These are phyloP conservation scores for Kodamaea derodonti DNA, from an alignment of 1,139 yeast species.

Conservation along the genomic window DNA sequence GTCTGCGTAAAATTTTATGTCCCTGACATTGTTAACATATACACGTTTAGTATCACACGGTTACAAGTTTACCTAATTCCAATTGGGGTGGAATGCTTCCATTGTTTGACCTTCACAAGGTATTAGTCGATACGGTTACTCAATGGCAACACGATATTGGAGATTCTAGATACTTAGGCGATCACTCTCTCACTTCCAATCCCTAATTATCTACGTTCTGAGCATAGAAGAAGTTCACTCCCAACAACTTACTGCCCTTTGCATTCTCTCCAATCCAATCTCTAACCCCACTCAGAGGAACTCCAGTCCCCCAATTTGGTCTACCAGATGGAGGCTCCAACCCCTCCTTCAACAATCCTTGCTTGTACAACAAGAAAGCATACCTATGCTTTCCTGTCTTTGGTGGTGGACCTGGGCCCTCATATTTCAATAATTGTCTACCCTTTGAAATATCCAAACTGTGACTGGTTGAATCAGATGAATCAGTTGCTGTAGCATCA, in stretches of 20 bases:
- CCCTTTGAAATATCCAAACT: slow-evolving; percentile 37
- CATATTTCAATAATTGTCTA: slow-evolving; percentile 40
- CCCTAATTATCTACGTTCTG: slow-evolving; percentile 42
- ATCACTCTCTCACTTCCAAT: no score
- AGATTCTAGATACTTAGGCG: no score
- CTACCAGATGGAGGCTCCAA: slow-evolving; percentile 52
- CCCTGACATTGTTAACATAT: no score
- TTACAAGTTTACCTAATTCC: no score
- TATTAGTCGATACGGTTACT: no score
- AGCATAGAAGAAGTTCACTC: slow-evolving; percentile 77
- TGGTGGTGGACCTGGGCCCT: slow-evolving; percentile 84
- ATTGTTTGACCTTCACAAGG: no score
- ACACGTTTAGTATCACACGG: no score
- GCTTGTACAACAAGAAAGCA: slow-evolving; percentile 70
- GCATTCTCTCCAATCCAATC: slow-evolving; percentile 68
- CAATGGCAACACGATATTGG: no score
- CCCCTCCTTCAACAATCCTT: slow-evolving; percentile 31
- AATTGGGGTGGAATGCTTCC: no score
- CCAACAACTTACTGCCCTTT: slow-evolving; percentile 57
- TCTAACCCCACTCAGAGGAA: slow-evolving; percentile 70
- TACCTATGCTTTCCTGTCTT: slow-evolving; percentile 82
- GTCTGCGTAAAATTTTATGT: no score
- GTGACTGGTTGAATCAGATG: slow-evolving; percentile 27
- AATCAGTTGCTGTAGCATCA: slow-evolving; percentile 12
- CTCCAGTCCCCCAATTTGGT: slow-evolving; percentile 82